phyloP scores from a whole-genome alignment of 441 rosid genomes.

The Gossypium schwendimanii region DNA sequence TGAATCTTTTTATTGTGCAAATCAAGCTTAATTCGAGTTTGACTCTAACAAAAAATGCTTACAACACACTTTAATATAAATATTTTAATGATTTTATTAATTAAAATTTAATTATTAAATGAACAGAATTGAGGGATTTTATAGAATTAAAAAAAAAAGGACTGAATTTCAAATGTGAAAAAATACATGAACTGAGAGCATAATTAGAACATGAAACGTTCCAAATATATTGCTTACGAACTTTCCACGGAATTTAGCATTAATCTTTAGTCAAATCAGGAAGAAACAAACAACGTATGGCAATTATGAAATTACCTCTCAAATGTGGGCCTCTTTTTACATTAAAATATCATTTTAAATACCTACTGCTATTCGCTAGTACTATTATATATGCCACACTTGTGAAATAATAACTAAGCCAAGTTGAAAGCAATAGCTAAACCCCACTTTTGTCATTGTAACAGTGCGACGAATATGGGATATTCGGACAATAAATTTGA shows the following conservation, averaged over 20 bases:
- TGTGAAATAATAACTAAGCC: neutral
- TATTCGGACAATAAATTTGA: constrained; percentile 39
- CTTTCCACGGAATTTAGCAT: neutral
- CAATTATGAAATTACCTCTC: neutral
- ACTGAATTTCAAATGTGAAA: too few relatives aligned
- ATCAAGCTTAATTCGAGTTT: too few relatives aligned
- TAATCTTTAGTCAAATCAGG: neutral
- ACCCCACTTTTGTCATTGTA: neutral
- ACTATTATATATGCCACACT: neutral
- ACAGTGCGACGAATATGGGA: constrained; percentile 25
- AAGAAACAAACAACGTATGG: neutral
- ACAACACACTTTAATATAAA: too few relatives aligned
- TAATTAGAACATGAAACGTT: neutral
- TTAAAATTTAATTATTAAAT: too few relatives aligned
- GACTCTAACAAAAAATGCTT: too few relatives aligned
- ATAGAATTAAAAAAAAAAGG: too few relatives aligned
- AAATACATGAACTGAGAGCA: too few relatives aligned
- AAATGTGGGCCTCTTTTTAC: neutral
- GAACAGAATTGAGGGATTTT: too few relatives aligned
- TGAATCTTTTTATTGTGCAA: too few relatives aligned
- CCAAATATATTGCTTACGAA: neutral
- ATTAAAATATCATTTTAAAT: neutral
- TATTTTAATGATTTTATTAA: too few relatives aligned
- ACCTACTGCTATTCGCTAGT: neutral
- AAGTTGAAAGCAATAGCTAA: neutral